These are phyloP conservation scores for Candida boleticola DNA, from an alignment of 805 yeast species.

Conservation along the genomic window DNA sequence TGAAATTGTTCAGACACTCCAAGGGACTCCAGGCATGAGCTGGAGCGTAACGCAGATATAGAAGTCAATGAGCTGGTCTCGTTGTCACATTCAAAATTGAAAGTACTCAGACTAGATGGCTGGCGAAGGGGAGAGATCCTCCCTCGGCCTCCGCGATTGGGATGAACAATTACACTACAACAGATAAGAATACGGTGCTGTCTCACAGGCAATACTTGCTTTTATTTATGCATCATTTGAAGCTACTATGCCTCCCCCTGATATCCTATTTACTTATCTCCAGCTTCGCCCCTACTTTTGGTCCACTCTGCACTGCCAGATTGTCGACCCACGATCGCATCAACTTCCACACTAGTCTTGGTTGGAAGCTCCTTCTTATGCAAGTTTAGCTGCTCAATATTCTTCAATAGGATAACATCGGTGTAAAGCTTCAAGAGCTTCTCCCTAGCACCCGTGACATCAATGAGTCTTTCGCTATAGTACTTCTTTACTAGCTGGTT, in stretches of 20 bases:
- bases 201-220: no score
- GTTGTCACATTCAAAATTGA: no score
- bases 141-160: no score
- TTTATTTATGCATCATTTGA: background rate
- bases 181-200: no score
- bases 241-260: background rate
- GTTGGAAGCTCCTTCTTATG: constrained; percentile 12
- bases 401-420: constrained; percentile 30
- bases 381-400: constrained; percentile 27
- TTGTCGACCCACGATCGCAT: constrained; percentile 54
- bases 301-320: constrained; percentile 82
- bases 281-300: constrained; percentile 73
- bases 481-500: background rate
- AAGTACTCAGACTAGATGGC: no score
- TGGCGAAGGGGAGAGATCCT: no score
- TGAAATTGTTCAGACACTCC: constrained; percentile 78
- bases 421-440: constrained; percentile 28
- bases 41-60: no score
- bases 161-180: no score
- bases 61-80: no score
- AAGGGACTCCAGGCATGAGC: constrained; percentile 51
- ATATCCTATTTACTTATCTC: constrained; percentile 20
- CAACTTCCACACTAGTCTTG: no score
- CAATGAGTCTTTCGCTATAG: constrained; percentile 20
- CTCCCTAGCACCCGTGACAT: constrained; percentile 3